Conservation (phyloP, 2,329 filamentous ascomycete species). For the Nigrospora sphaerica region DNA sequence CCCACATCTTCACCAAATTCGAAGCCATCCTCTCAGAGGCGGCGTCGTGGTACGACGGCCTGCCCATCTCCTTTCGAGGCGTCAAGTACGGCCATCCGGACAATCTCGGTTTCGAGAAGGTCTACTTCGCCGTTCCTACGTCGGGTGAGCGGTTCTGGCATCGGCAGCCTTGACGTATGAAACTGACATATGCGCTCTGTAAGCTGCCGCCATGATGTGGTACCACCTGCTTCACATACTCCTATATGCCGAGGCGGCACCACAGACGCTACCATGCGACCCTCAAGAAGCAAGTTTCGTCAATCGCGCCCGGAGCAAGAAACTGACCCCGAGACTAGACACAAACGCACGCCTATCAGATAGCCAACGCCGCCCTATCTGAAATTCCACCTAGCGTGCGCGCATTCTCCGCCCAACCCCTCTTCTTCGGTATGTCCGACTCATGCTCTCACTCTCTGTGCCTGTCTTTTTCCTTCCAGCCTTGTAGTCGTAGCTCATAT, state of each 20-base stretch:
- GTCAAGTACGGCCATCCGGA: constrained; percentile 1
- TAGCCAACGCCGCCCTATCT: background rate
- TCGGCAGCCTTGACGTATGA: background rate
- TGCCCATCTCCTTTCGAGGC: constrained; percentile 1
- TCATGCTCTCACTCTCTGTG: too few relatives aligned
- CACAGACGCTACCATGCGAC: too few relatives aligned
- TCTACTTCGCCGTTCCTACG: constrained; percentile 2
- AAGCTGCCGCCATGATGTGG: constrained; percentile 6
- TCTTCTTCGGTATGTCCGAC: constrained; percentile 5
- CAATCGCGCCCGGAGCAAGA: background rate
- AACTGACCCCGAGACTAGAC: constrained; percentile 1
- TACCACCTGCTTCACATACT: constrained; percentile 5
- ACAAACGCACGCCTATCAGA: constrained; percentile 1
- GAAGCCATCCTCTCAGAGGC: constrained; percentile 1
- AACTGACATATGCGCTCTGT: background rate
- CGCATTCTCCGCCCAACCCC: constrained; percentile 1
- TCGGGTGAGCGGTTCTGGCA: constrained; percentile 1
- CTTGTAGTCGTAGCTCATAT: background rate
- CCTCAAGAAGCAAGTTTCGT: background rate
- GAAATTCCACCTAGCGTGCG: background rate
- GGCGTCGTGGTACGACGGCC: background rate
- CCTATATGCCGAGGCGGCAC: constrained; percentile 1
- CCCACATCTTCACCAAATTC: background rate
- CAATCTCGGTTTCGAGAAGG: constrained; percentile 1
- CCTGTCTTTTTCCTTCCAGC: background rate